Conservation (phyloP, 352 stramenopile species). For the Thalassiosira mediterranea region DNA sequence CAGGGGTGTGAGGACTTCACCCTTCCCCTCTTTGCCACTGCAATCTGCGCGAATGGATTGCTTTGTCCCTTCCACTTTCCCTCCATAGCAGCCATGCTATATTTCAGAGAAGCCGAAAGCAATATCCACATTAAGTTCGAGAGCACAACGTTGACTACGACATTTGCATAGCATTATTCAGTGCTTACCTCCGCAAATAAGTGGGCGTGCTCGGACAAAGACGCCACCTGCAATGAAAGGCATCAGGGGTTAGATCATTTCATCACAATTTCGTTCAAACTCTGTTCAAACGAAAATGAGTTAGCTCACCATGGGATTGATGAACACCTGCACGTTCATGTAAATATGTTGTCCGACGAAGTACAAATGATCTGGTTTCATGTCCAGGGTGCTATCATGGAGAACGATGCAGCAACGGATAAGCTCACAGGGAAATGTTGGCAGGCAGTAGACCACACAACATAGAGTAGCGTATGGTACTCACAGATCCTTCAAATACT, state of each 20-base stretch:
- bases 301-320: conserved; percentile 66
- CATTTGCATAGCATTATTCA: background rate
- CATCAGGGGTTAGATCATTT: too few species aligned
- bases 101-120: background rate
- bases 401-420: too few species aligned
- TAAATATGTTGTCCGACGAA: conserved; percentile 50
- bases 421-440: too few species aligned
- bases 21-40: conserved; percentile 23
- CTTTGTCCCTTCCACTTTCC: conserved; percentile 3
- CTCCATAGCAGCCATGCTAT: conserved; percentile 58
- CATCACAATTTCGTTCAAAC: background rate
- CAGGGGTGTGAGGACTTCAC: conserved; percentile 15
- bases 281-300: background rate
- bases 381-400: conserved; percentile 26
- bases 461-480: too few species aligned
- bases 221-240: conserved; percentile 40
- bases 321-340: conserved; percentile 67
- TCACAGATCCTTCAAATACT: conserved; percentile 33
- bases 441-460: too few species aligned
- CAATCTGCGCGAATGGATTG: conserved; percentile 19
- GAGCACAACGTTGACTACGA: background rate
- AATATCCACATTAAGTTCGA: background rate
- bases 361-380: conserved; percentile 21
- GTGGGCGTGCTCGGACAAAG: conserved; percentile 69
- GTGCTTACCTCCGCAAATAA: conserved; percentile 59